A percentile compares a stretch with the other conserved stretches of the same genome.
Conservation (phyloP, 352 stramenopile species). For the Chrysophaeum taylorii region DNA sequence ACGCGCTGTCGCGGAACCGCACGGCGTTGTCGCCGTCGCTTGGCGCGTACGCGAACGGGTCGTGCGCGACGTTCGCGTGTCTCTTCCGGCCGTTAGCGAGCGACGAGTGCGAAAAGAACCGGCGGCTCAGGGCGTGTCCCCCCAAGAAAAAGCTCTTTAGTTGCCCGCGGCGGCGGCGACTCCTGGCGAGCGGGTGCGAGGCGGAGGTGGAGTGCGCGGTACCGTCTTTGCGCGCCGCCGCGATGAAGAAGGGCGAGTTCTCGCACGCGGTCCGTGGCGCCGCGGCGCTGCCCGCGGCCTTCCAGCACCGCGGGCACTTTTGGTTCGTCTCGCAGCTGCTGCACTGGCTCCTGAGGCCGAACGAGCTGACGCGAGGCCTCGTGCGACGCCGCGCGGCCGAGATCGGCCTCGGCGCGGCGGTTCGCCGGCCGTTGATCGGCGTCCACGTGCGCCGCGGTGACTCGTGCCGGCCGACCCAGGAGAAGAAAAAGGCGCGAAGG, state of each 20-base stretch:
- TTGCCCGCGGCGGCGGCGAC: no score
- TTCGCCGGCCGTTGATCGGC: conserved; percentile 10
- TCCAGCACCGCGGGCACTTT: conserved; percentile 8
- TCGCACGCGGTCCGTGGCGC: not conserved
- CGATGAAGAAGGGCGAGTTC: not conserved
- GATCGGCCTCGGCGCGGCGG: not conserved
- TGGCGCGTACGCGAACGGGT: conserved; percentile 7
- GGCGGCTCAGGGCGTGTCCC: not conserved
- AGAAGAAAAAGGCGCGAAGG: conserved; percentile 15
- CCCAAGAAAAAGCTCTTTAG: no score
- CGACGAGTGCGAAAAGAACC: not conserved
- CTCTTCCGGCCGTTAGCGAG: not conserved
- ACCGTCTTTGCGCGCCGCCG: not conserved
- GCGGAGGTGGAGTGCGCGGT: not conserved
- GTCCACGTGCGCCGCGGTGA: conserved; percentile 21
- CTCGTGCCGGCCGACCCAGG: conserved; percentile 12
- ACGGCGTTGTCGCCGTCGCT: conserved; percentile 4
- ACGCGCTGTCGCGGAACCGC: not conserved
- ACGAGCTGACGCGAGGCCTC: not conserved
- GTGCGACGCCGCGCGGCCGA: not conserved
- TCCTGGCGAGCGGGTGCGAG: no score
- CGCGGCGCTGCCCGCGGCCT: not conserved
- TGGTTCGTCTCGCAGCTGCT: conserved; percentile 20
- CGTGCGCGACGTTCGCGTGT: not conserved
- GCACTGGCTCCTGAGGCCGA: conserved; percentile 6